phyloP scores from a whole-genome alignment of 305 asterid genomes.

The Solanum hybrid region DNA sequence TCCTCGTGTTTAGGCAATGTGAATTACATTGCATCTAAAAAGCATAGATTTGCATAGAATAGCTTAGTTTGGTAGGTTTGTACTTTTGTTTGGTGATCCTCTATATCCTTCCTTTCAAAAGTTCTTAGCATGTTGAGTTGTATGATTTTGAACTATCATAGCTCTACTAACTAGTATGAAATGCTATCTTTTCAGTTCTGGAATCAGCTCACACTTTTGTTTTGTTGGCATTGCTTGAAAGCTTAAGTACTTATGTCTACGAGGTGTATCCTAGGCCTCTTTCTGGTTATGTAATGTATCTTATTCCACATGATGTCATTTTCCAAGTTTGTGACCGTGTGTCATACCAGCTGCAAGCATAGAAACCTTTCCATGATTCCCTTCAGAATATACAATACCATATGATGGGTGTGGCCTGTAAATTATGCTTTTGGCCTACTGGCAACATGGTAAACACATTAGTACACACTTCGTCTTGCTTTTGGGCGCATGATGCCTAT shows the following conservation, averaged over 20 bases:
- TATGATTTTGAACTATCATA: background rate
- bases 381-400: background rate
- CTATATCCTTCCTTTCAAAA: background rate
- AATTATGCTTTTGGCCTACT: background rate
- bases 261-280: background rate
- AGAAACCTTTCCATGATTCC: background rate
- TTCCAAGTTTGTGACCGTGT: background rate
- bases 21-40: background rate
- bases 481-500: background rate
- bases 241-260: background rate
- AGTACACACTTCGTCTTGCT: background rate
- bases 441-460: background rate
- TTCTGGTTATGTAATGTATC: background rate
- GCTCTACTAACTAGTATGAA: background rate
- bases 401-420: background rate
- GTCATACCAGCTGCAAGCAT: background rate
- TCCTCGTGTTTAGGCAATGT: background rate
- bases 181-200: background rate
- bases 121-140: background rate
- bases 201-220: background rate
- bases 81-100: background rate
- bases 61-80: background rate
- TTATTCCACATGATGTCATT: background rate
- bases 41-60: background rate
- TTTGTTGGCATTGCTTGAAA: background rate